Evolutionary conservation across 176 grass and related monocot genomes (phyloP).

Genomic region (Eragrostis curvula): DNA sequence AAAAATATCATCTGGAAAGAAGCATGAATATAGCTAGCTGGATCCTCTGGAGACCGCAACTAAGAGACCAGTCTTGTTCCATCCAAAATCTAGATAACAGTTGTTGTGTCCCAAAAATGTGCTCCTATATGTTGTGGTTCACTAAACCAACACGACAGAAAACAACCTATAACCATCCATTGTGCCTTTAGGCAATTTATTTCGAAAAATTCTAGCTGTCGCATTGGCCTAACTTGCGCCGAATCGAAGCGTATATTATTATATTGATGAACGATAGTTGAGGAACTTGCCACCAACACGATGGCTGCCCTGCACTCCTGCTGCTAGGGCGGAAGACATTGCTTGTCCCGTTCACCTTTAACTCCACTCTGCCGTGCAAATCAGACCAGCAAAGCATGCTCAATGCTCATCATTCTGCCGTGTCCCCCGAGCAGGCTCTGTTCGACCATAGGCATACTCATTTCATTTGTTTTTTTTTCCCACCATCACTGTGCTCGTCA

Average conservation of each 20-base stretch:
- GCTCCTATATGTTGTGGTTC: neutral
- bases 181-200: neutral
- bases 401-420: conserved; percentile 36
- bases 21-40: conserved; percentile 13
- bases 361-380: conserved; percentile 28
- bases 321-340: too few relatives aligned
- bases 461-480: neutral
- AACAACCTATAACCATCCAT: conserved; percentile 9
- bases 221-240: too few relatives aligned
- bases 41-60: conserved; percentile 21
- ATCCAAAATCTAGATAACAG: conserved; percentile 34
- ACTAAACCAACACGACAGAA: neutral
- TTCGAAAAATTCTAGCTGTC: too few relatives aligned
- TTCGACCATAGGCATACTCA: neutral
- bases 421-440: conserved; percentile 7
- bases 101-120: conserved; percentile 16
- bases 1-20: neutral
- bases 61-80: neutral
- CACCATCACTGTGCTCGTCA: neutral
- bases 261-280: too few relatives aligned
- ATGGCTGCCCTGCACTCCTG: too few relatives aligned
- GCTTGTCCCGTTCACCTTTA: neutral
- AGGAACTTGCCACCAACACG: neutral
- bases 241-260: too few relatives aligned
- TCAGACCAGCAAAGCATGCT: conserved; percentile 40